Evolutionary conservation across 2,329 filamentous ascomycete species (phyloP).

Genomic region (Aspergillus quadrilineatus): DNA sequence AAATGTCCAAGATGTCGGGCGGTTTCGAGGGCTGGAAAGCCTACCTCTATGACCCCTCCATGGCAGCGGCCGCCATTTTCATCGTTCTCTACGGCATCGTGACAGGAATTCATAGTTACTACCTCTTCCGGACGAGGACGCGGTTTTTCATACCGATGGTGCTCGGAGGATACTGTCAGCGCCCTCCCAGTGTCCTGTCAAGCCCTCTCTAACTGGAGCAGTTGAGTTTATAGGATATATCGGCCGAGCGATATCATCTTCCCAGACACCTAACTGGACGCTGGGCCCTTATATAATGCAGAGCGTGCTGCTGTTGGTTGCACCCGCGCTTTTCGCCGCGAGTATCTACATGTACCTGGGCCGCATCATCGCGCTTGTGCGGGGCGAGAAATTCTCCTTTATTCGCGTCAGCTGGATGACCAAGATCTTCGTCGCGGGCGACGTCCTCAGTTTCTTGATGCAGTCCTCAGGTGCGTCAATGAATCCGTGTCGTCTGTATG

Average conservation of each 20-base stretch:
- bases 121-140: slow-evolving; percentile 17
- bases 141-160: slow-evolving; percentile 20
- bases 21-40: slow-evolving; percentile 7
- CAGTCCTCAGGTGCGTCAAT: slow-evolving; percentile 26
- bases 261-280: slow-evolving; percentile 30
- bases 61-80: slow-evolving; percentile 19
- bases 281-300: slow-evolving; percentile 28
- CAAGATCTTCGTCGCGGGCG: slow-evolving; percentile 31
- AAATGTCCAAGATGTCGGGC: neutral
- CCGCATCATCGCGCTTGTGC: slow-evolving; percentile 24
- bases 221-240: slow-evolving; percentile 56
- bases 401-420: slow-evolving; percentile 28
- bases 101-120: slow-evolving; percentile 14
- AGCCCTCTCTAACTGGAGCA: slow-evolving; percentile 21
- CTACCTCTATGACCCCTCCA: slow-evolving; percentile 16
- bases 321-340: slow-evolving; percentile 27
- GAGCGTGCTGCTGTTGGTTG: slow-evolving; percentile 27
- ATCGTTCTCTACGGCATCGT: slow-evolving; percentile 15
- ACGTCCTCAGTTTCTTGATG: slow-evolving; percentile 33
- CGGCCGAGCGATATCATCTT: slow-evolving; percentile 46
- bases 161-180: slow-evolving; percentile 17
- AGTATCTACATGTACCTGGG: slow-evolving; percentile 31
- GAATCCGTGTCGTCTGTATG: neutral
- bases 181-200: neutral
- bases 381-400: slow-evolving; percentile 21